These are phyloP conservation scores for Kuraishia piskuri DNA, from an alignment of 805 yeast genomes.

Conservation along the genomic window DNA sequence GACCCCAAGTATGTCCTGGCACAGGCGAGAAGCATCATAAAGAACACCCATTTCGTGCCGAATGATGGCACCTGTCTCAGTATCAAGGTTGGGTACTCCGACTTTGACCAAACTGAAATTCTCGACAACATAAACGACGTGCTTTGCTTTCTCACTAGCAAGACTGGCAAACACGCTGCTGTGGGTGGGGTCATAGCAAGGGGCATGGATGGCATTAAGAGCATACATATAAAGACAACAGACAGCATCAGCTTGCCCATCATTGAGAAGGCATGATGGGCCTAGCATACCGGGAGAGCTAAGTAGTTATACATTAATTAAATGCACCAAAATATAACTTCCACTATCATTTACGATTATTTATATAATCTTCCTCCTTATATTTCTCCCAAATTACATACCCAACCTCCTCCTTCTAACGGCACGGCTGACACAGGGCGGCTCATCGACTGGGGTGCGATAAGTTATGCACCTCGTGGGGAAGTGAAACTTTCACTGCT, in stretches of 20 bases:
- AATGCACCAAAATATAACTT: no score
- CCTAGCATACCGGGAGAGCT: no score
- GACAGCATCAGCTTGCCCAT: constrained; percentile 64
- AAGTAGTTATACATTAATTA: no score
- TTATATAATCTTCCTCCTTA: no score
- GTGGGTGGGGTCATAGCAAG: constrained; percentile 49
- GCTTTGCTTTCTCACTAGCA: constrained; percentile 36
- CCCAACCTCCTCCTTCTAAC: no score
- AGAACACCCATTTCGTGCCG: constrained; percentile 56
- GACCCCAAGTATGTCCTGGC: constrained; percentile 56
- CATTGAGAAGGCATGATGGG: neutral
- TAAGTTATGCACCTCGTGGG: no score
- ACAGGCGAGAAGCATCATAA: constrained; percentile 58
- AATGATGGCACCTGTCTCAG: constrained; percentile 51
- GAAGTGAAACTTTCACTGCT: no score
- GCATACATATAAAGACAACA: constrained; percentile 53
- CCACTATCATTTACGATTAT: no score
- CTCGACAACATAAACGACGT: constrained; percentile 46
- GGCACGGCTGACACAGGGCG: no score
- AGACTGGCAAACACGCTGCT: constrained; percentile 33
- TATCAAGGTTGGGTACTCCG: constrained; percentile 50
- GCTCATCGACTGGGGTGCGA: no score
- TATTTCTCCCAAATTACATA: no score
- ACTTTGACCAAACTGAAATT: constrained; percentile 32
- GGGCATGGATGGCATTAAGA: constrained; percentile 34